Evolutionary conservation across 2,329 filamentous ascomycete species (phyloP).

Genomic region (Penicillium sp.): DNA sequence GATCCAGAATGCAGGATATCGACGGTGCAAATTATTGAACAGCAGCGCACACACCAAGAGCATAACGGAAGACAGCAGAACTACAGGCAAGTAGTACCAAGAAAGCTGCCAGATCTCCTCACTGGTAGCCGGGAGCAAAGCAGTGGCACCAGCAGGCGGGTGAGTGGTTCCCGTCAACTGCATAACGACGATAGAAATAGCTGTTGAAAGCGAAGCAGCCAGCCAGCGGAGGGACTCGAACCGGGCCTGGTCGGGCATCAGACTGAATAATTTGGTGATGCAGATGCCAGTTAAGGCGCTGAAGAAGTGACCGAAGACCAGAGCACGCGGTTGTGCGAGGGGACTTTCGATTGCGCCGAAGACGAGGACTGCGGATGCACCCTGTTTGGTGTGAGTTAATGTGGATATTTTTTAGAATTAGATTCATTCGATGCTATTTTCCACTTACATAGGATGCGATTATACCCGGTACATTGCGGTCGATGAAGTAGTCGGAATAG

Average conservation of each 20-base stretch:
- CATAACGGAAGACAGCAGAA: slow-evolving; percentile 31
- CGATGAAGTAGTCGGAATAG: slow-evolving; percentile 27
- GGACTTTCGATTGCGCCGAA: slow-evolving; percentile 35
- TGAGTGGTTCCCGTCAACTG: slow-evolving; percentile 34
- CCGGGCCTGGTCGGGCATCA: slow-evolving; percentile 31
- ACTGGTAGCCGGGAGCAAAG: slow-evolving; percentile 31
- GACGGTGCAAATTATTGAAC: slow-evolving; percentile 33
- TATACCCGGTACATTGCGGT: slow-evolving; percentile 27
- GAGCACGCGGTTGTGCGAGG: slow-evolving; percentile 32
- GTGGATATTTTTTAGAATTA: background rate
- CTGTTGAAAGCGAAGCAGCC: slow-evolving; percentile 32
- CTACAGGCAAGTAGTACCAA: slow-evolving; percentile 33
- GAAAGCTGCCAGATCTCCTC: slow-evolving; percentile 29
- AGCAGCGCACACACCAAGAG: slow-evolving; percentile 29
- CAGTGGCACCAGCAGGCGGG: slow-evolving; percentile 36
- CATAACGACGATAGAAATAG: slow-evolving; percentile 32
- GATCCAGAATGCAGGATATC: slow-evolving; percentile 35
- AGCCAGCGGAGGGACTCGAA: slow-evolving; percentile 32
- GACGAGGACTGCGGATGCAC: slow-evolving; percentile 34
- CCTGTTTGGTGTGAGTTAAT: slow-evolving; percentile 14
- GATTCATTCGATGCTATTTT: background rate
- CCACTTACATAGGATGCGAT: slow-evolving; percentile 28
- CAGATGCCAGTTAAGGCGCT: slow-evolving; percentile 32
- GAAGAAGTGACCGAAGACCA: slow-evolving; percentile 35
- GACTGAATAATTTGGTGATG: slow-evolving; percentile 33